phyloP scores from a whole-genome alignment of 2,329 filamentous ascomycete species.

The Alternaria novae-zelandiae region DNA sequence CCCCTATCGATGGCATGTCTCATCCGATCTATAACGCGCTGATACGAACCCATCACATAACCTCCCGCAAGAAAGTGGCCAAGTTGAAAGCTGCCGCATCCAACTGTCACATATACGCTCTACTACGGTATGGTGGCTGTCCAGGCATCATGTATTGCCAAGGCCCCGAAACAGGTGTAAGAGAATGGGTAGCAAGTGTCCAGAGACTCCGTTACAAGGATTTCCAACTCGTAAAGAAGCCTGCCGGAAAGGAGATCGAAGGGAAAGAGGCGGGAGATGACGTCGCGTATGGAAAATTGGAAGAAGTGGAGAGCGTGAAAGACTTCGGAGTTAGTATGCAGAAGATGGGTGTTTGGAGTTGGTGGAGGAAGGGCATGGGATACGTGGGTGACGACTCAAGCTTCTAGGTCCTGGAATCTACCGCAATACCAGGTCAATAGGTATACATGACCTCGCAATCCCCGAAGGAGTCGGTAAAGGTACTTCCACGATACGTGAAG shows the following conservation, averaged over 20 bases:
- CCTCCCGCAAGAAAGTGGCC: constrained; percentile 75
- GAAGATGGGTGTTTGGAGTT: constrained; percentile 62
- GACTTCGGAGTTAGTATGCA: constrained; percentile 70
- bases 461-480: not conserved
- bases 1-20: constrained; percentile 24
- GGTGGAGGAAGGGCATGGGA: constrained; percentile 75
- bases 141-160: constrained; percentile 84
- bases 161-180: constrained; percentile 62
- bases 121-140: constrained; percentile 70
- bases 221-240: constrained; percentile 67
- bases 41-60: constrained; percentile 82
- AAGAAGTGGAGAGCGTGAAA: constrained; percentile 68
- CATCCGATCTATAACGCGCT: constrained; percentile 60
- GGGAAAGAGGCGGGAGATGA: not conserved
- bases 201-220: constrained; percentile 74
- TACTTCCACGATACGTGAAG: not conserved
- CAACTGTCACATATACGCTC: constrained; percentile 65
- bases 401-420: not conserved
- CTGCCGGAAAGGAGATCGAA: constrained; percentile 45
- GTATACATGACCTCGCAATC: not conserved
- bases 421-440: too few relatives aligned
- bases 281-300: constrained; percentile 44
- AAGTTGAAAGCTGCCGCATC: constrained; percentile 69
- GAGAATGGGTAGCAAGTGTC: constrained; percentile 69
- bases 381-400: constrained; percentile 43